Conservation (phyloP, 306 rosid species). For the Cucumis hystrix region DNA sequence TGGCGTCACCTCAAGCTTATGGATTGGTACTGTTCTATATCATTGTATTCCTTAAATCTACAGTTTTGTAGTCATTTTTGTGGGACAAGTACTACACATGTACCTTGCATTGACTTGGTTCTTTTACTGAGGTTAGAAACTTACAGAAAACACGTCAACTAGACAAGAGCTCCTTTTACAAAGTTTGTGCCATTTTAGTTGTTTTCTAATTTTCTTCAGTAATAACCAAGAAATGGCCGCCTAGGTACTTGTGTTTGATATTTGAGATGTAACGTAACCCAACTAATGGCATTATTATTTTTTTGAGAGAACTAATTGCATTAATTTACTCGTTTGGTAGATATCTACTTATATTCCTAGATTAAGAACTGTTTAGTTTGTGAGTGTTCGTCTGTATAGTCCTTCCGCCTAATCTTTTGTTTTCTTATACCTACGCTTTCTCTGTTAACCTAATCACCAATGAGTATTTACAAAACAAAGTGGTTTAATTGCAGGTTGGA, state of each 20-base stretch:
- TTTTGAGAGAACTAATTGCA: background rate
- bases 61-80: background rate
- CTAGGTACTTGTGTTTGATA: background rate
- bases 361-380: background rate
- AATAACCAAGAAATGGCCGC: background rate
- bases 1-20: slow-evolving; percentile 90
- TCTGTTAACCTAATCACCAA: background rate
- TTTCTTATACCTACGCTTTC: background rate
- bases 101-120: background rate
- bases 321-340: background rate
- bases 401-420: background rate
- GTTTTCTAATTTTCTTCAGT: background rate
- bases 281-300: background rate
- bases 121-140: background rate
- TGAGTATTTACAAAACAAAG: background rate
- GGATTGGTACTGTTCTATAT: slow-evolving; percentile 63
- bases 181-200: background rate
- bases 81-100: background rate
- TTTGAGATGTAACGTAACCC: background rate
- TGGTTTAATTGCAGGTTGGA: slow-evolving; percentile 73
- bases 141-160: background rate
- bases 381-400: too few species aligned
- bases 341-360: background rate
- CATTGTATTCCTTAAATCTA: slow-evolving; percentile 9
- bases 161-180: background rate